These are phyloP conservation scores for Xylariaceae sp. DNA, from an alignment of 2,329 filamentous ascomycete genomes.

Conservation along the genomic window DNA sequence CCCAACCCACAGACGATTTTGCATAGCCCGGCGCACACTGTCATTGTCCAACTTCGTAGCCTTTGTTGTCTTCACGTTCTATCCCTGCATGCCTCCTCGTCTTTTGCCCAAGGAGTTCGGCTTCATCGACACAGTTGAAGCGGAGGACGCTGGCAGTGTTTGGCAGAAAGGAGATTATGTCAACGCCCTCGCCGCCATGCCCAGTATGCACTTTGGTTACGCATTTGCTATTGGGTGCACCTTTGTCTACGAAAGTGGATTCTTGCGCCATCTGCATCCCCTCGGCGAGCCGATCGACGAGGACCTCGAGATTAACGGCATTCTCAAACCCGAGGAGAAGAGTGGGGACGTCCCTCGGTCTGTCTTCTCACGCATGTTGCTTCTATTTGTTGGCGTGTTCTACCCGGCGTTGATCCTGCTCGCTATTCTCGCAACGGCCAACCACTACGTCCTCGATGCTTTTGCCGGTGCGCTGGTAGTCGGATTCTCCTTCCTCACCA, in stretches of 20 bases:
- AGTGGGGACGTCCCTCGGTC: conserved; percentile 19
- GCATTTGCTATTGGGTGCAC: conserved; percentile 52
- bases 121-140: conserved; percentile 38
- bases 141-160: conserved; percentile 44
- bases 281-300: conserved; percentile 10
- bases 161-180: conserved; percentile 55
- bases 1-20: conserved; percentile 34
- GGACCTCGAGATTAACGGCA: conserved; percentile 17
- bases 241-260: conserved; percentile 48
- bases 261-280: conserved; percentile 36
- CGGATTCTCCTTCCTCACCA: conserved; percentile 52
- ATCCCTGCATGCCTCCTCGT: conserved; percentile 46
- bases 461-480: conserved; percentile 61
- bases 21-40: conserved; percentile 41
- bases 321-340: conserved; percentile 15
- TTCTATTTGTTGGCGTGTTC: conserved; percentile 38
- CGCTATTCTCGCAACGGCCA: conserved; percentile 59
- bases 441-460: conserved; percentile 63
- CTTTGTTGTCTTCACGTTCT: conserved; percentile 43
- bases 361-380: conserved; percentile 13
- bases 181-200: conserved; percentile 56
- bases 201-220: conserved; percentile 55
- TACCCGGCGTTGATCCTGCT: conserved; percentile 53
- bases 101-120: conserved; percentile 44
- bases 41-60: conserved; percentile 46